phyloP scores from a whole-genome alignment of 768 basidiomycete species.

The Boletus speciosus region DNA sequence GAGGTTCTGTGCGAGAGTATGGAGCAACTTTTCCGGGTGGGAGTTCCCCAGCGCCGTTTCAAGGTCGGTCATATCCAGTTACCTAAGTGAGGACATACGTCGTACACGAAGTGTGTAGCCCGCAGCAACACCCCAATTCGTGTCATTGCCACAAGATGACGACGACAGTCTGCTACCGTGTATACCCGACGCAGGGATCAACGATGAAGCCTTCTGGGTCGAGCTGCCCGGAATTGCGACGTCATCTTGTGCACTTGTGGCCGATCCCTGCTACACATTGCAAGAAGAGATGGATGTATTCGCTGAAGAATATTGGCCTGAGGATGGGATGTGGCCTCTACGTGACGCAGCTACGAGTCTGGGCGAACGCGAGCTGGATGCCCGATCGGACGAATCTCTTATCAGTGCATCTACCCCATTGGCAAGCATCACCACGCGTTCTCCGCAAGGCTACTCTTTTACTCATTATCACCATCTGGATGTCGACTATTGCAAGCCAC shows the following conservation, averaged over 20 bases:
- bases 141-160: slow-evolving; percentile 16
- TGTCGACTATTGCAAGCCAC: slow-evolving; percentile 3
- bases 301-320: slow-evolving; percentile 12
- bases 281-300: slow-evolving; percentile 18
- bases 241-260: not conserved
- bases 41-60: slow-evolving; percentile 41
- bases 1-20: slow-evolving; percentile 40
- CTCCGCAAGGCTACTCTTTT: slow-evolving; percentile 6
- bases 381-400: slow-evolving; percentile 24
- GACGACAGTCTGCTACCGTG: slow-evolving; percentile 21
- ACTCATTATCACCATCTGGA: slow-evolving; percentile 18
- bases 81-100: not conserved
- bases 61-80: slow-evolving; percentile 38
- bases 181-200: slow-evolving; percentile 2
- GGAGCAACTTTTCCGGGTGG: slow-evolving; percentile 42
- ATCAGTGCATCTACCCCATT: slow-evolving; percentile 18
- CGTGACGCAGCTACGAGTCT: slow-evolving; percentile 3
- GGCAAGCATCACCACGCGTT: slow-evolving; percentile 17
- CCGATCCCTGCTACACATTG: slow-evolving; percentile 1
- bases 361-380: slow-evolving; percentile 5
- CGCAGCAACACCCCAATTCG: slow-evolving; percentile 6
- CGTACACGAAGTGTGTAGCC: slow-evolving; percentile 16
- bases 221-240: slow-evolving; percentile 13
- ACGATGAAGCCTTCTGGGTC: slow-evolving; percentile 11
- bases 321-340: slow-evolving; percentile 14